Conservation (phyloP, 2,329 filamentous ascomycete genomes). For the Talaromyces verruculosus region DNA sequence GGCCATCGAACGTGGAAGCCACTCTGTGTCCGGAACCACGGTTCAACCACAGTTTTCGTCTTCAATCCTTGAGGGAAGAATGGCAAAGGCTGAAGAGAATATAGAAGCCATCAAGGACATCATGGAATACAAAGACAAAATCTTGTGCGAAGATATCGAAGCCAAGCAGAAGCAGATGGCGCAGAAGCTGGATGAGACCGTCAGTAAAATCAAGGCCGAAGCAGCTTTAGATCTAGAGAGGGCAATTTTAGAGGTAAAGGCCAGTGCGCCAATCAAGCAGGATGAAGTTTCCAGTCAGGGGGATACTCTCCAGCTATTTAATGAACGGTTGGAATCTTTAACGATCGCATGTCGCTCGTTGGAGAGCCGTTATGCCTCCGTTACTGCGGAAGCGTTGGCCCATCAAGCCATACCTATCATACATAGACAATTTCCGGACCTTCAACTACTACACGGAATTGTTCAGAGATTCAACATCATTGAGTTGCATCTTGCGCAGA, state of each 20-base stretch:
- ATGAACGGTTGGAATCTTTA: conserved; percentile 23
- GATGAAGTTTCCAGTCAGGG: not conserved
- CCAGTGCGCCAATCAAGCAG: not conserved
- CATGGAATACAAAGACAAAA: conserved; percentile 27
- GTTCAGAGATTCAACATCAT: conserved; percentile 27
- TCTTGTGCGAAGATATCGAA: conserved; percentile 26
- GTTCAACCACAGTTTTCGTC: not conserved
- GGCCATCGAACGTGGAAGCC: not conserved
- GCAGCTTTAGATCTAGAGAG: conserved; percentile 11
- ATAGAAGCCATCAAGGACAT: conserved; percentile 23
- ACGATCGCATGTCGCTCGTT: conserved; percentile 39
- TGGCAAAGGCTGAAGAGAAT: conserved; percentile 6
- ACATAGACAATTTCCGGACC: conserved; percentile 39
- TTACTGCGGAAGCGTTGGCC: conserved; percentile 42
- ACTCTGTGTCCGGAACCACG: not conserved
- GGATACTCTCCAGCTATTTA: conserved; percentile 3
- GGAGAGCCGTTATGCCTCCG: conserved; percentile 52
- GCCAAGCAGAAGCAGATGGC: conserved; percentile 21
- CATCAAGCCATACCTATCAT: conserved; percentile 37
- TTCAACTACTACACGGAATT: conserved; percentile 27
- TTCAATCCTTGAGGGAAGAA: not conserved
- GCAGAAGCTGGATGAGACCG: conserved; percentile 7
- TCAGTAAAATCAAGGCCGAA: conserved; percentile 17
- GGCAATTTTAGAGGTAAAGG: conserved; percentile 11
- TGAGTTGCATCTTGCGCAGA: conserved; percentile 22